Base-by-base conservation (phyloP, 1,139 yeast species). In the Kazachstania sp. region DNA sequence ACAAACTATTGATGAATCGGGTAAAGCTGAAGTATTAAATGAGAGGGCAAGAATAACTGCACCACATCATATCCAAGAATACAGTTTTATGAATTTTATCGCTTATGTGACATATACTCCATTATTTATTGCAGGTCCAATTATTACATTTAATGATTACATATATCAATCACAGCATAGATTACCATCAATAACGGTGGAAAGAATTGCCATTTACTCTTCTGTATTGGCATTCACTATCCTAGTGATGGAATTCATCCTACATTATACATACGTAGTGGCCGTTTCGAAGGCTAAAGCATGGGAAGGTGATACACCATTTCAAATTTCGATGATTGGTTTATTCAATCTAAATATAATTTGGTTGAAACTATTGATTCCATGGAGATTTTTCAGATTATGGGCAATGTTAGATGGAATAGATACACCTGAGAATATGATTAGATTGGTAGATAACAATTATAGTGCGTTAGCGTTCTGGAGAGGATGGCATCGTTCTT, bases 401-500 rank as follows among this genome's bases (percentile, higher is more conserved):
- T 94, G 99, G 98, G 78, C 94, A 8, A 70, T 94, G 52, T 60
- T 86, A 16, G 98, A 94, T 66, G 87, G 87, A 0, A 86, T 92
- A 47, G 98, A 92, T 61, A 87, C 97, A 0, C 97, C 98, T 1
- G 99, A 94, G 63, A 94, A 94, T 61, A 94, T 94, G 98, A 81
- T 94, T 49, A 73, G 99, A 49, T 90, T 98, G 63, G 87, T 94
- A 79, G 86, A 87, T 64, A 87, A 94, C 66, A 94, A 92, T 66
- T 92, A 83, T 64, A 84, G 95, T 26, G 94, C 97, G 0, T 67
- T 86, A 52, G 88, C 95, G 11, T 94, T 94, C 65, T 94, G 99
- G 99, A 77, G 98, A 61, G 95, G 97, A 2, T 94, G 99, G 99
- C 99, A 94, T 65, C 76, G 97, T 57, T 84, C 95, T 38, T 94